Evolutionary conservation across 1,284 basidiomycete genomes (phyloP), one percentile per base, ranked within the genome.

Genomic region (Tilletia caries): DNA sequence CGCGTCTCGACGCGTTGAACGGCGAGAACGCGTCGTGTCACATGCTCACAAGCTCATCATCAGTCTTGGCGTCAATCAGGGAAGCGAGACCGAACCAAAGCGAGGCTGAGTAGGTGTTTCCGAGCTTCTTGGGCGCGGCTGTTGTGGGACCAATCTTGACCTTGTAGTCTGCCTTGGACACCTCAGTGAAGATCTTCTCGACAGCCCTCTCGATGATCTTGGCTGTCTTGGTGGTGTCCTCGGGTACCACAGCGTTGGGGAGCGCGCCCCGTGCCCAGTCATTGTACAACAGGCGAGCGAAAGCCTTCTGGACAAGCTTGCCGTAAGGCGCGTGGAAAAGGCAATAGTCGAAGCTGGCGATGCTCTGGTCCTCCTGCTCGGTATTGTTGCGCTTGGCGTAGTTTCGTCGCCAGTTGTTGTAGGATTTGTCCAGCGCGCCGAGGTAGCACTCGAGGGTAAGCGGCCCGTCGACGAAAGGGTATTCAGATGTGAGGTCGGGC

Each of bases 81-180:
- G 77, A 92, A 43, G 93, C 92, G 71, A 98, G 89, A 75, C 92
- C 94, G 69, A 93, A 93, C 84, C 95, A 98, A 33, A 98, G 87
- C 58, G 93, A 95, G n/a, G 91, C 95, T 27, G 95, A 95, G 88
- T 98, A 98, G 92, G 95, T 96, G 89, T 98, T 98, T 20, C 95
- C 95, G 81, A 79, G 78, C 67, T 80, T 73, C 64, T 79, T 75
- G 44, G 82, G 81, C 15, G 79, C 79, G 72, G 80, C 77, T 76
- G 78, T 82, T 27, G 75, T 73, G 32, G 79, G 81, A 71, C 81
- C 81, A 27, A 83, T 76, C 75, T 76, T 79, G 66, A 65, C 52
- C 62, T 71, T 67, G 68, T 75, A 72, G 3, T 68, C 15, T 64
- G 68, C 64, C 76, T 83, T 83, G 68, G 74, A 72, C 60, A 71